Base-by-base conservation (phyloP, 202 grass and related monocot genomes). In the Cymbopogon flexuosus region DNA sequence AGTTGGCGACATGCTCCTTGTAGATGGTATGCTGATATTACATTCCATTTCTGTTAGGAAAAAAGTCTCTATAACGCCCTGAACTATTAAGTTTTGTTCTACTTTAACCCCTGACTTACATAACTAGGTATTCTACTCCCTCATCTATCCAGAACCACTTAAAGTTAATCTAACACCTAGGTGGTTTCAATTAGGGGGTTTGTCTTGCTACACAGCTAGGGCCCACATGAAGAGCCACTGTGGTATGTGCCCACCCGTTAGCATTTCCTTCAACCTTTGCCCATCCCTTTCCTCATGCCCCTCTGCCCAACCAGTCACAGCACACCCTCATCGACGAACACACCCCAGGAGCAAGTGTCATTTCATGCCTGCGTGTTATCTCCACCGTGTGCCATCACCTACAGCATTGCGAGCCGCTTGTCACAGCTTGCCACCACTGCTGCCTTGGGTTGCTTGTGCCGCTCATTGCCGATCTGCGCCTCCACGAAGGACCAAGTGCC, bases 1-100 rank as follows among this genome's bases (percentile, higher is more conserved):
- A 93, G 92, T 80, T 49, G 96, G 96, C 64, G 96, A 99, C 85
- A 99, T 99, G 90, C 88, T 99, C 83, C 96, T 99, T 80, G 96
- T 99, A 41, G 96, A 99, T 79, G 96, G 96, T 99, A 87, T 72
- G 76, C 75, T 59, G 54, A 76, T 57, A 36, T 85, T 72, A 8
- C 56, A 42, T 51, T 59, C 11, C 30, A 9, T 22, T 72, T 84
- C 34, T 72, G 41, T 57, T 45, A 61, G 19, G 7, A 22, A 58
- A 57, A 10, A 57, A 22, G 52, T 19, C 18, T 22, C 2, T 22
- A 10, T 57, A 57, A 57, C 52, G 27, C 40, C 29, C 52, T 57
- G n/a, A 57, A 10, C 52, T 57, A 9, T 57, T 57, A 22, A 57
- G 16, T 9, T 22, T 22, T 1, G 52, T 2, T 22, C n/a, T 57